Base-by-base conservation (phyloP, 352 stramenopile species). In the Globisporangium takayamanum region DNA sequence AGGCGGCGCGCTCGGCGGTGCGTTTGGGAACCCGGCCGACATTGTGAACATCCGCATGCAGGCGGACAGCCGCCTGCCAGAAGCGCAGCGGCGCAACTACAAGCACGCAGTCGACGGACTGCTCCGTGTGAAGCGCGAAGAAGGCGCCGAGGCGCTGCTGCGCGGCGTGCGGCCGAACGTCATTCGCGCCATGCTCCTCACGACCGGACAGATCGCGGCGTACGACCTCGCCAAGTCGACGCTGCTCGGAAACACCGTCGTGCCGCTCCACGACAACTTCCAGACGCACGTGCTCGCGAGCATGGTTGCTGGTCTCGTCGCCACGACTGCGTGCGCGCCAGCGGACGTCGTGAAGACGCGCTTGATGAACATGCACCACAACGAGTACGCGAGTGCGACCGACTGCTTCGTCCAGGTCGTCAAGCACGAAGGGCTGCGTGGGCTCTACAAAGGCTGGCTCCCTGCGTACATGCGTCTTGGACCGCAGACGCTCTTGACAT, bases 1-100 rank as follows among this genome's bases (percentile, higher is more conserved):
- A 0, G 83, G 83, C 26, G 83, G 83, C 41, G 78, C 85, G 4
- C 50, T 93, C 18, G 83, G 83, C 52, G 83, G 80, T 10, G 72
- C 76, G 2, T 68, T 88, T 5, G 83, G 83, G 14, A 91, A 93
- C 45, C 83, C 80, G 0, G 83, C 83, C 14, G 83, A 91, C 45
- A 90, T 93, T 41, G 83, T 91, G 49, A 93, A 91, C 66, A 87
- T 91, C 59, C 83, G 83, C 57, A 91, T 93, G 80, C 83, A 91
- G 60, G 83, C 83, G 5, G 83, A 93, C 64, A 86, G 73, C 50
- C 71, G 80, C 0, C 46, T 93, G 59, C 78, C 80, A 0, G 54
- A 57, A 15, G 72, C 82, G 42, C 74, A 88, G 71, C 66, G 83
- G 53, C 83, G 83, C 57, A 89, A 91, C 66, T 93, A 93, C 73